A percentile compares a stretch with the other conserved stretches of the same genome.
Evolutionary conservation across 192 early-diverging fungal species (phyloP).

Genomic region (Umbelopsis ramanniana): DNA sequence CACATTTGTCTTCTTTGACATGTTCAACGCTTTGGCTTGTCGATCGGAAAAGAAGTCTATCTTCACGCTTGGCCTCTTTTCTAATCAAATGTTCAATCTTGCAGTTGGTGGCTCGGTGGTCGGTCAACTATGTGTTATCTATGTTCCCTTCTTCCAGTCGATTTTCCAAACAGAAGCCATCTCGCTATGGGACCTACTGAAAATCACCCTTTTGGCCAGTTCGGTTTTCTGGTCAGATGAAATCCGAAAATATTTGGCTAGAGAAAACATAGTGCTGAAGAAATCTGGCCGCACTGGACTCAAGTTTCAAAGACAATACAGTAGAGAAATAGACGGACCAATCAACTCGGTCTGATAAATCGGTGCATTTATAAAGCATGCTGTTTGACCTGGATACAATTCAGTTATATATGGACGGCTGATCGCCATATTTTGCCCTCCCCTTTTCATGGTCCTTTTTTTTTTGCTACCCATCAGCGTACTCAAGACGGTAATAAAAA

Average conservation of each 20-base stretch:
- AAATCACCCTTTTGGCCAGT: conserved; percentile 71
- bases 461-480: neutral
- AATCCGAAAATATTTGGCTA: conserved; percentile 61
- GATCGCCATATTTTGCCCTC: neutral
- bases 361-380: no score
- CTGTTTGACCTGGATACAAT: no score
- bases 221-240: conserved; percentile 89
- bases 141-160: conserved; percentile 85
- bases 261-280: neutral
- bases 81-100: conserved; percentile 90
- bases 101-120: conserved; percentile 79
- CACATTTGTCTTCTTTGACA: conserved; percentile 94
- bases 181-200: conserved; percentile 70
- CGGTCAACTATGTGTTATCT: conserved; percentile 88
- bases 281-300: neutral
- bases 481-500: neutral
- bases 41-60: conserved; percentile 85
- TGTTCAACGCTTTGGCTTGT: conserved; percentile 94
- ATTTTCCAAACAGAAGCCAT: conserved; percentile 95
- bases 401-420: neutral
- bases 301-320: conserved; percentile 8
- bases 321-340: conserved; percentile 20
- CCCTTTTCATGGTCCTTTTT: neutral
- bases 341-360: conserved; percentile 16
- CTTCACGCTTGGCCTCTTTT: conserved; percentile 78